Conservation (phyloP, 352 stramenopile genomes). For the Phytophthora ohioensis region DNA sequence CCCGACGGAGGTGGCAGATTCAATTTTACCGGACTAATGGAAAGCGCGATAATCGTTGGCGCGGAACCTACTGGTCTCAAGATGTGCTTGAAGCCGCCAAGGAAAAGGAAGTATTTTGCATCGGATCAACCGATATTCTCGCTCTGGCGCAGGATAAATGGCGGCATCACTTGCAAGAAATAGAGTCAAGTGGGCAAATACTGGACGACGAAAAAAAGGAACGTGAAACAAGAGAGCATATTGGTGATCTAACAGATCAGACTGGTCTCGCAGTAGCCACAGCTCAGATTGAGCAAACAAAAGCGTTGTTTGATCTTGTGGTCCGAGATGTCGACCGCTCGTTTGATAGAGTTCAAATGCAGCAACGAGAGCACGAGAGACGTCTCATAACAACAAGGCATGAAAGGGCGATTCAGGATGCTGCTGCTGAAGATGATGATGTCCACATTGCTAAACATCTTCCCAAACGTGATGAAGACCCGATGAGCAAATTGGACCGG, state of each 20-base stretch:
- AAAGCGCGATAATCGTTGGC: conserved; percentile 70
- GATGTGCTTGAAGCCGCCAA: conserved; percentile 64
- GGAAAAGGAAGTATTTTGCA: conserved; percentile 55
- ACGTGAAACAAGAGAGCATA: conserved; percentile 35
- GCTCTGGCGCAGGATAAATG: conserved; percentile 66
- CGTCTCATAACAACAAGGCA: conserved; percentile 13
- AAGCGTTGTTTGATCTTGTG: conserved; percentile 70
- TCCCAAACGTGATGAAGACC: conserved; percentile 13
- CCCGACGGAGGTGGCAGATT: conserved; percentile 60
- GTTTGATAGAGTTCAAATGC: conserved; percentile 51
- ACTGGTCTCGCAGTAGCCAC: conserved; percentile 52
- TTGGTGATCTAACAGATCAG: conserved; percentile 54
- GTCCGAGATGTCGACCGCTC: conserved; percentile 62
- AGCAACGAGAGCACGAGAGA: conserved; percentile 40
- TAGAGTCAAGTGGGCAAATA: background rate
- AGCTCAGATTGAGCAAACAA: conserved; percentile 67
- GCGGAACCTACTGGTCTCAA: conserved; percentile 50
- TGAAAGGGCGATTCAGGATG: background rate
- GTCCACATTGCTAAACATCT: background rate
- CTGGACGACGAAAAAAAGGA: conserved; percentile 38
- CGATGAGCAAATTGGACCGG: conserved; percentile 17
- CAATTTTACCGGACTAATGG: conserved; percentile 60
- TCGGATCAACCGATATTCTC: conserved; percentile 60
- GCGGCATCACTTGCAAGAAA: conserved; percentile 37
- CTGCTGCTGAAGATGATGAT: conserved; percentile 4